Evolutionary conservation across 495 filamentous ascomycete genomes (phyloP).

Genomic region (Staphylotrichum tortipilum): DNA sequence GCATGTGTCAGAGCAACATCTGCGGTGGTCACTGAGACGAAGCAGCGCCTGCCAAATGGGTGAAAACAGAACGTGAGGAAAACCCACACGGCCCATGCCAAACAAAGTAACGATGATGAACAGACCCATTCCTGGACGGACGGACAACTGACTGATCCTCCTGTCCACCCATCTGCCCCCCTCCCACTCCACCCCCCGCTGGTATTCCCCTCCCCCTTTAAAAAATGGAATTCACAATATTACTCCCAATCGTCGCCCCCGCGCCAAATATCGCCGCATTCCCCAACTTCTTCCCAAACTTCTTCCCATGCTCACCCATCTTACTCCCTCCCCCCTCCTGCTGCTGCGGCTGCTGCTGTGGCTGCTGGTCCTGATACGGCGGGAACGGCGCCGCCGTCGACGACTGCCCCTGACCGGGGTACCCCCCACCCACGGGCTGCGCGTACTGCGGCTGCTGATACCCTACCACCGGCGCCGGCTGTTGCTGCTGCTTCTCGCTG

Average conservation of each 20-base stretch:
- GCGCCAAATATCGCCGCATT: constrained; percentile 73
- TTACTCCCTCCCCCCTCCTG: constrained; percentile 27
- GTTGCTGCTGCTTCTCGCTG: neutral
- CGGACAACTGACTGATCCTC: too few species aligned
- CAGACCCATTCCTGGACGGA: too few species aligned
- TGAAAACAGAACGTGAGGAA: too few species aligned
- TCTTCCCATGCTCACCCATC: constrained; percentile 53
- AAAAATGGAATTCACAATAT: constrained; percentile 90
- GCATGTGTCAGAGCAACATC: too few species aligned
- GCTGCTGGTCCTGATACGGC: constrained; percentile 34
- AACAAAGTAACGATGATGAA: too few species aligned
- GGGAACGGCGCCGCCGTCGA: constrained; percentile 27
- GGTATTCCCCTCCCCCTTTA: too few species aligned
- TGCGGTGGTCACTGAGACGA: too few species aligned
- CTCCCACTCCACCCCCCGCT: too few species aligned
- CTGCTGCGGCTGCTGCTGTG: constrained; percentile 21
- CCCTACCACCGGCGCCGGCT: neutral
- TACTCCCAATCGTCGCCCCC: constrained; percentile 82
- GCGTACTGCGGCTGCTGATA: constrained; percentile 1
- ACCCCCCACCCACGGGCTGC: neutral
- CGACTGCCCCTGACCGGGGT: constrained; percentile 5
- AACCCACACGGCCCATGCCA: too few species aligned
- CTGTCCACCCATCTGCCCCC: too few species aligned
- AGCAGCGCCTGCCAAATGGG: too few species aligned
- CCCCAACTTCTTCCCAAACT: constrained; percentile 70